Evolutionary conservation across 257 asterid species (phyloP).

Genomic region (Solanum clarkiae): DNA sequence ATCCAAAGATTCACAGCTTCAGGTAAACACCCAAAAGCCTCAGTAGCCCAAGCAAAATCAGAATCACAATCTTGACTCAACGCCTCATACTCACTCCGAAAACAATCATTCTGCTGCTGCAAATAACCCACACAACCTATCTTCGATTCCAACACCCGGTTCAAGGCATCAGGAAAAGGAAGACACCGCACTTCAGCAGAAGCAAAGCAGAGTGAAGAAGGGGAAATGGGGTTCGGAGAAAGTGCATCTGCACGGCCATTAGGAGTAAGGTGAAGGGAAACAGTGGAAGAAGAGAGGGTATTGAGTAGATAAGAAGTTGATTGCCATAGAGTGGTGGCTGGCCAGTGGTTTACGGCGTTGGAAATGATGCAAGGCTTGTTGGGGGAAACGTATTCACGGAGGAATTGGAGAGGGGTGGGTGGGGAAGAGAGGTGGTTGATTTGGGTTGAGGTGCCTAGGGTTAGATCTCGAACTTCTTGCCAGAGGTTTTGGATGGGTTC

Average conservation of each 20-base stretch:
- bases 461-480: slow-evolving; percentile 70
- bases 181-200: slow-evolving; percentile 55
- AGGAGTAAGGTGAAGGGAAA: slow-evolving; percentile 90
- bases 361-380: slow-evolving; percentile 77
- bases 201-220: slow-evolving; percentile 62
- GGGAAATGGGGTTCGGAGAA: slow-evolving; percentile 29
- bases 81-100: slow-evolving; percentile 56
- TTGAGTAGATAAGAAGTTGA: slow-evolving; percentile 46
- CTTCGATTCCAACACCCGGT: slow-evolving; percentile 27
- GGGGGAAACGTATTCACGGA: slow-evolving; percentile 57
- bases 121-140: slow-evolving; percentile 37
- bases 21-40: slow-evolving; percentile 68
- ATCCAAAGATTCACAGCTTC: slow-evolving; percentile 95
- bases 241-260: slow-evolving; percentile 74
- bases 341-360: slow-evolving; percentile 72
- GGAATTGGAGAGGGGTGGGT: slow-evolving; percentile 72
- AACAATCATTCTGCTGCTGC: slow-evolving; percentile 94
- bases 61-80: slow-evolving; percentile 49
- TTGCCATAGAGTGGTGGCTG: slow-evolving; percentile 66
- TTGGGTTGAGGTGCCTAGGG: slow-evolving; percentile 35
- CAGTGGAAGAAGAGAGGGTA: slow-evolving; percentile 47
- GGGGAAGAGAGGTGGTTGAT: slow-evolving; percentile 48
- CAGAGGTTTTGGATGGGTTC: slow-evolving; percentile 41
- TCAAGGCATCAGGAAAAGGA: slow-evolving; percentile 48
- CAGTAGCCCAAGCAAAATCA: slow-evolving; percentile 62